Conservation (phyloP, 768 basidiomycete species). For the Gymnopilus junonius region DNA sequence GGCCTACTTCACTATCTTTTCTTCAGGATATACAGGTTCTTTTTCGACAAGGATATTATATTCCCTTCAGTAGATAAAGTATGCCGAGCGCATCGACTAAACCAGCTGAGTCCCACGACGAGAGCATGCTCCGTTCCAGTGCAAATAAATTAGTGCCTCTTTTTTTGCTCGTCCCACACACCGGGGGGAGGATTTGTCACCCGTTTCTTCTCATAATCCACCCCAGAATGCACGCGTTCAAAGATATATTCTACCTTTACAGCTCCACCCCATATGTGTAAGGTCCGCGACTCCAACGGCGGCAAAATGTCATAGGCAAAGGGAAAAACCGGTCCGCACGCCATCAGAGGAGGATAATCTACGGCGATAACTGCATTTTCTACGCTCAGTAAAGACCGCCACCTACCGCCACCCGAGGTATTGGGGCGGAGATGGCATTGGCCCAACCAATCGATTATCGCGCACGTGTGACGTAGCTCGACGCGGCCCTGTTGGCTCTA, state of each 20-base stretch:
- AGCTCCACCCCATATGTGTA: background rate
- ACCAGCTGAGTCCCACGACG: conserved; percentile 4
- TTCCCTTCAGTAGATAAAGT: background rate
- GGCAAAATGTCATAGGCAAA: background rate
- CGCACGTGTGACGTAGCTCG: conserved; percentile 17
- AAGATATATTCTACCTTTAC: background rate
- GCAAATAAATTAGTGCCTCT: background rate
- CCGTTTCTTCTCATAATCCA: background rate
- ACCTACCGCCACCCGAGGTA: background rate
- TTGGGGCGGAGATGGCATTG: conserved; percentile 14
- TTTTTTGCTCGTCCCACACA: background rate
- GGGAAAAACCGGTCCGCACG: background rate
- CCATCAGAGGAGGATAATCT: background rate
- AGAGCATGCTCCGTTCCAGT: background rate
- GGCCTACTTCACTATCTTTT: background rate
- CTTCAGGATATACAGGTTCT: background rate
- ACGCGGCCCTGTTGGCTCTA: conserved; percentile 1
- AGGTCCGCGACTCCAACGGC: background rate
- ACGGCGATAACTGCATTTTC: background rate
- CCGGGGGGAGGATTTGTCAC: background rate
- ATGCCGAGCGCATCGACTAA: background rate
- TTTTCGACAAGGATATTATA: background rate
- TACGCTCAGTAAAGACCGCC: background rate
- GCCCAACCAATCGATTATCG: conserved; percentile 1
- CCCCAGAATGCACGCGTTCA: no score